Evolutionary conservation across 176 grass and related monocot species (phyloP).

Genomic region (Hsuehochloa calcarea): DNA sequence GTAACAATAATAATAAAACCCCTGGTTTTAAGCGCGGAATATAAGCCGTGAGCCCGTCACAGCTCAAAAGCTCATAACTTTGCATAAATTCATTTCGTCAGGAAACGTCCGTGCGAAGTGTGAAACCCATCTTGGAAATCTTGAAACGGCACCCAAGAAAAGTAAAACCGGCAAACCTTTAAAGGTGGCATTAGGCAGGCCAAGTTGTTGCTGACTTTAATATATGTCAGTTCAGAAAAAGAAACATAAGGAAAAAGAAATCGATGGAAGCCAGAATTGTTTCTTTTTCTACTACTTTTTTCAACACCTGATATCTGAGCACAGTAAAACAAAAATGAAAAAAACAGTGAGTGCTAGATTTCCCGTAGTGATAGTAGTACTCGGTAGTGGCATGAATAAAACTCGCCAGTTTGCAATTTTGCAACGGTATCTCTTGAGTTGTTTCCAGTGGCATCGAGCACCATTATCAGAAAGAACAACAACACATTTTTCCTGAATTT

Average conservation of each 20-base stretch:
- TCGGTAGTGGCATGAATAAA: background rate
- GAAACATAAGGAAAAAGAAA: background rate
- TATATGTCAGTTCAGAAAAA: background rate
- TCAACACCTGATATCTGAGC: background rate
- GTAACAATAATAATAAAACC: background rate
- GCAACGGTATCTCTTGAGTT: background rate
- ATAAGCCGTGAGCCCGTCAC: background rate
- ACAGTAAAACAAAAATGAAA: background rate
- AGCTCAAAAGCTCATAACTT: slow-evolving; percentile 15
- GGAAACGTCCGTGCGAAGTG: slow-evolving; percentile 26
- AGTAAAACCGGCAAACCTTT: slow-evolving; percentile 8
- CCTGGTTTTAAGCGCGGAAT: slow-evolving; percentile 2
- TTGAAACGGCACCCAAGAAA: slow-evolving; percentile 2
- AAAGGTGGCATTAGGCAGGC: slow-evolving; percentile 17
- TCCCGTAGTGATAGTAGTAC: background rate
- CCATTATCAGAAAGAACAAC: background rate
- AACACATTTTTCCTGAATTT: background rate
- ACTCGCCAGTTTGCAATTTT: background rate
- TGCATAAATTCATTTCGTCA: slow-evolving; percentile 25
- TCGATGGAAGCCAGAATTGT: background rate
- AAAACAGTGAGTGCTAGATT: background rate
- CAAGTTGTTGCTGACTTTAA: slow-evolving; percentile 25
- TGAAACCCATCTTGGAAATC: slow-evolving; percentile 11
- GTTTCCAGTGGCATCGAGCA: background rate
- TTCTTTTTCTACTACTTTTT: background rate